Percentiles rank a stretch among this genome's conserved stretches.
phyloP scores from a whole-genome alignment of 306 rosid species.

The Canavalia ensiformis region DNA sequence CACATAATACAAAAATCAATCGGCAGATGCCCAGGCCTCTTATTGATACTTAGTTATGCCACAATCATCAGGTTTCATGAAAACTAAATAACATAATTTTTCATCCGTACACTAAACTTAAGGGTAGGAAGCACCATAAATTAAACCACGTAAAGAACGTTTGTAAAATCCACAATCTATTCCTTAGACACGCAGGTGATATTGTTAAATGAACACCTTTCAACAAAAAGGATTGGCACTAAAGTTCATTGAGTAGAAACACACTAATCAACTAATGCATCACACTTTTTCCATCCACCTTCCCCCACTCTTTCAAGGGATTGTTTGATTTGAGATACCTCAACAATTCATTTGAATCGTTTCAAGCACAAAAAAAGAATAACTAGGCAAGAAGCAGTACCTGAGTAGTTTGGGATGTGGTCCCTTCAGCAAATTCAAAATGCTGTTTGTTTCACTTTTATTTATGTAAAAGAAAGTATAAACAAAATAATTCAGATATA shows the following conservation, averaged over 20 bases:
- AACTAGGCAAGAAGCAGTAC: neutral
- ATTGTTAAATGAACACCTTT: neutral
- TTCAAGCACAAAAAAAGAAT: conserved; percentile 15
- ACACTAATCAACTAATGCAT: neutral
- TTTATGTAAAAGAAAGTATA: neutral
- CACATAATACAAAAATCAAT: conserved; percentile 6
- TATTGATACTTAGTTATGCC: neutral
- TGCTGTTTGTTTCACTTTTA: conserved; percentile 21
- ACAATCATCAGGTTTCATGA: conserved; percentile 2
- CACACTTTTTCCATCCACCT: neutral
- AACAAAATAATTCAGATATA: conserved; percentile 11
- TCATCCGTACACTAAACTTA: neutral
- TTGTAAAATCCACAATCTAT: conserved; percentile 5
- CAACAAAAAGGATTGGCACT: neutral
- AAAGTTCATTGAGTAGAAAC: conserved; percentile 3
- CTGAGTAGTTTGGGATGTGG: neutral
- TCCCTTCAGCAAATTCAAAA: neutral
- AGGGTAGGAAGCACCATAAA: conserved; percentile 24
- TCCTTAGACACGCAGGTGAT: neutral
- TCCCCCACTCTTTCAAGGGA: conserved; percentile 3
- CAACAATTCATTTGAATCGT: neutral
- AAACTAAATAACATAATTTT: neutral
- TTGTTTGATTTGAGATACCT: neutral
- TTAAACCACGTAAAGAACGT: neutral
- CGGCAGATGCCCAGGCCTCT: conserved; percentile 19